Conservation (phyloP, 2,329 filamentous ascomycete genomes). For the Fusarium neocosmosporiellum region DNA sequence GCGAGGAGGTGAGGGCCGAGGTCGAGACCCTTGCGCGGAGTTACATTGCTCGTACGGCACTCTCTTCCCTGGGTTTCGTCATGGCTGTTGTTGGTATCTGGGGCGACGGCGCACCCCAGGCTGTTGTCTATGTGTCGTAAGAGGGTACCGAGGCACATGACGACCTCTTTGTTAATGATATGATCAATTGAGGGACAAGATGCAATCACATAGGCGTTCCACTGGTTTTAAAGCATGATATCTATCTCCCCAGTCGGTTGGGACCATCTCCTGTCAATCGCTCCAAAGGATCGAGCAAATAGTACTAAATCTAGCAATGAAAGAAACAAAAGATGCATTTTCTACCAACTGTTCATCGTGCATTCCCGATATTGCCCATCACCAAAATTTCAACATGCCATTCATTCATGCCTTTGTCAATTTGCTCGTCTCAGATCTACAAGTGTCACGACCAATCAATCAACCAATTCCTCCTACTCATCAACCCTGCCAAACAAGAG, state of each 20-base stretch:
- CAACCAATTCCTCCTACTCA: background rate
- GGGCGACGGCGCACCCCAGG: constrained; percentile 66
- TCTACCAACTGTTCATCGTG: background rate
- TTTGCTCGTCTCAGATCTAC: background rate
- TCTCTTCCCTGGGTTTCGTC: constrained; percentile 67
- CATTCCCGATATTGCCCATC: background rate
- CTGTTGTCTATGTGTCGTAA: constrained; percentile 50
- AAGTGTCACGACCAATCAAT: background rate
- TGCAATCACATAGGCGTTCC: constrained; percentile 32
- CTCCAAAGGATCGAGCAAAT: constrained; percentile 10
- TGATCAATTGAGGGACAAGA: constrained; percentile 27
- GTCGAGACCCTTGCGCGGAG: constrained; percentile 66
- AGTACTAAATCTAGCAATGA: background rate
- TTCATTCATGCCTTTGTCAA: background rate
- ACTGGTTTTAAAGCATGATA: constrained; percentile 16
- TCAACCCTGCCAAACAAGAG: background rate
- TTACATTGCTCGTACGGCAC: constrained; percentile 64
- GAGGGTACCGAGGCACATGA: background rate
- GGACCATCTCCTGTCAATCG: constrained; percentile 35
- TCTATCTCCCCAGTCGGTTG: constrained; percentile 5
- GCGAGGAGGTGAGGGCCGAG: constrained; percentile 69
- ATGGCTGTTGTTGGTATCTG: constrained; percentile 74
- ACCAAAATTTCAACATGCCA: no score
- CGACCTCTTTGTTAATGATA: constrained; percentile 16
- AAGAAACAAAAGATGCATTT: background rate